Evolutionary conservation across 2,329 filamentous ascomycete species (phyloP).

Genomic region (Teratosphaeria viscida): DNA sequence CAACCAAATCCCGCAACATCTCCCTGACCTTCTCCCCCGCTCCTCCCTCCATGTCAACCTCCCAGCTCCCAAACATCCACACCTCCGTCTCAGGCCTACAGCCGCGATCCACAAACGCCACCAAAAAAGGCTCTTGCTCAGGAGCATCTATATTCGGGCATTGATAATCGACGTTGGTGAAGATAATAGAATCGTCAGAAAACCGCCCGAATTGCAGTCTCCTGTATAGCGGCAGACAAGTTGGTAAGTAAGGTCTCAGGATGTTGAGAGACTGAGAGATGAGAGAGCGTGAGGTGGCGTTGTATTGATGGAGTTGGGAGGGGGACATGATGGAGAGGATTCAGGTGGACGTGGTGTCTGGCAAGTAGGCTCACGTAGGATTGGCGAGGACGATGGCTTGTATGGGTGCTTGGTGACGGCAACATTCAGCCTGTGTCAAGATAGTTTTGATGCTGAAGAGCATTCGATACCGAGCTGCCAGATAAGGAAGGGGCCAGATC

Average conservation of each 20-base stretch:
- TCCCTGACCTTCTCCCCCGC: background rate
- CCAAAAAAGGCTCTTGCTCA: constrained; percentile 30
- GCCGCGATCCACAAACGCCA: constrained; percentile 52
- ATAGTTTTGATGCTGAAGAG: background rate
- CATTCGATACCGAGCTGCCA: background rate
- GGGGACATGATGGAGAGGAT: background rate
- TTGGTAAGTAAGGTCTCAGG: constrained; percentile 44
- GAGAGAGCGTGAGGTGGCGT: background rate
- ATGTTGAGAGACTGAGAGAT: constrained; percentile 26
- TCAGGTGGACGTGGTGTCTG: background rate
- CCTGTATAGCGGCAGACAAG: constrained; percentile 51
- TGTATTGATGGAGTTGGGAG: background rate
- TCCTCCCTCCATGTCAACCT: constrained; percentile 3
- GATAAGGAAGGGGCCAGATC: background rate
- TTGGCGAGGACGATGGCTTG: background rate
- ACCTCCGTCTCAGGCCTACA: constrained; percentile 53
- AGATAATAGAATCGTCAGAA: constrained; percentile 31
- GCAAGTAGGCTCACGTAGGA: background rate
- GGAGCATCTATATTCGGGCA: no score
- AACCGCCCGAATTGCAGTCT: constrained; percentile 49
- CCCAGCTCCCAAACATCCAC: constrained; percentile 45
- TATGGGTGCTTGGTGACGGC: background rate
- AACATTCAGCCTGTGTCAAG: background rate
- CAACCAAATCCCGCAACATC: constrained; percentile 9
- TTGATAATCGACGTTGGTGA: constrained; percentile 21